Base-by-base conservation (phyloP, 2,329 filamentous ascomycete species). In the Microcera coccophila region DNA sequence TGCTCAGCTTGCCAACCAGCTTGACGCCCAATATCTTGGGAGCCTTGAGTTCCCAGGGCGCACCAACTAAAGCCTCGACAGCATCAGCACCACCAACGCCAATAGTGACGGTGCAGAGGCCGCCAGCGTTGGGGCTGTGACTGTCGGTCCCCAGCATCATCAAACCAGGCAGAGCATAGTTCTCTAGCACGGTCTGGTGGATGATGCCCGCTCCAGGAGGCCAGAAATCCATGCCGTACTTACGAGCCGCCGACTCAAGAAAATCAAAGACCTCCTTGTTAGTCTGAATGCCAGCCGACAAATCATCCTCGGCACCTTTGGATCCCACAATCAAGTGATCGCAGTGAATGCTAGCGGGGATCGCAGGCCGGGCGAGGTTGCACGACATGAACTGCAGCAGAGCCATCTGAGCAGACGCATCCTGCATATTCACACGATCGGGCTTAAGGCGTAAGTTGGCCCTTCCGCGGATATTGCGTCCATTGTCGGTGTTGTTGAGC, bases 71-170 rank as follows among this genome's bases (percentile, higher is more conserved):
- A 7, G 91, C 93, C 70, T 98, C 93, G 2, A 98, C 93, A 18
- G 93, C 93, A 69, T 98, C 93, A 18, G 93, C 93, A 61, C 93
- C 93, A 61, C 93, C 93, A 24, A 98, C 93, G 65, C 93, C 93
- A 63, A 98, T 97, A 8, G 93, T 93, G 59, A 96, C 89, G 4
- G 89, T 90, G 55, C 87, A 90, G 41, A 97, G 74, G 45, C 93
- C 93, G 57, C 93, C 93, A n/a, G 89, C 93, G 62, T 97, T 98
- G 33, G 93, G 93, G 35, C 90, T 96, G 68, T 98, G 93, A 60
- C 88, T 95, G 68, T 98, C 93, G 21, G 93, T 98, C 42, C 93
- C 93, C 31, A 98, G 79, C 90, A 98, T 97, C 90, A 98, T 96
- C 57, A 97, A 70, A 38, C 93, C 93, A 16, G 93, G 93, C n/a